A percentile compares a stretch with the other conserved stretches of the same genome.
These are phyloP conservation scores for Terfezia boudieri DNA, from an alignment of 495 filamentous ascomycete species.

Conservation along the genomic window DNA sequence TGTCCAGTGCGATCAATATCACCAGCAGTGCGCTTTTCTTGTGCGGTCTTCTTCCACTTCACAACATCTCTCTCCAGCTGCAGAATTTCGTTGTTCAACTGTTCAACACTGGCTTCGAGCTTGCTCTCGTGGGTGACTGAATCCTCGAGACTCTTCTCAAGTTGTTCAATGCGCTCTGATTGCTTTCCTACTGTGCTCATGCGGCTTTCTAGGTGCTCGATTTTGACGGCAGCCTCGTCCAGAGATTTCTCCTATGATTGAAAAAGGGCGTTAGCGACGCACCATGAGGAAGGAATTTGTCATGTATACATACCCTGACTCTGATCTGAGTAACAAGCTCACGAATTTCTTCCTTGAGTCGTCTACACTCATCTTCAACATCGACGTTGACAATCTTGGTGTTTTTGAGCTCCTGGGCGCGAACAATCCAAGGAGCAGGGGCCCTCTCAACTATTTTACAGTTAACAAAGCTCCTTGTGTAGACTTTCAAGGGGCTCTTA, in stretches of 20 bases:
- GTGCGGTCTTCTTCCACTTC: conserved; percentile 52
- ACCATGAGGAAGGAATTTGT: background rate
- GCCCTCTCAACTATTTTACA: conserved; percentile 35
- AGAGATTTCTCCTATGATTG: conserved; percentile 31
- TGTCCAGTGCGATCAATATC: conserved; percentile 27
- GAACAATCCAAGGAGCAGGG: conserved; percentile 61
- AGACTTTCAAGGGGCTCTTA: background rate
- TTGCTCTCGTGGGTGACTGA: conserved; percentile 8
- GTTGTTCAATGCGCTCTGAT: conserved; percentile 36
- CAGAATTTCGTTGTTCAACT: conserved; percentile 25
- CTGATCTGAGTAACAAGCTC: conserved; percentile 41
- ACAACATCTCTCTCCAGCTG: conserved; percentile 25
- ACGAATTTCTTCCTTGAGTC: conserved; percentile 48
- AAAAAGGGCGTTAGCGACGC: background rate
- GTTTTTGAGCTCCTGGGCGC: conserved; percentile 51
- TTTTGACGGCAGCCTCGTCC: conserved; percentile 62
- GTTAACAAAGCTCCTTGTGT: background rate
- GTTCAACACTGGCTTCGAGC: conserved; percentile 22
- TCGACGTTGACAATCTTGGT: conserved; percentile 58
- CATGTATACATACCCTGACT: conserved; percentile 19
- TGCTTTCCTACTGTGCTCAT: conserved; percentile 60
- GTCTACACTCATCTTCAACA: conserved; percentile 54
- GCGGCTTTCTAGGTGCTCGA: conserved; percentile 67
- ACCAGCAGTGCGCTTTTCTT: conserved; percentile 37
- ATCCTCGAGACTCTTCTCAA: conserved; percentile 24